Evolutionary conservation across 352 stramenopile genomes (phyloP).

Genomic region (Phytophthora constricta): DNA sequence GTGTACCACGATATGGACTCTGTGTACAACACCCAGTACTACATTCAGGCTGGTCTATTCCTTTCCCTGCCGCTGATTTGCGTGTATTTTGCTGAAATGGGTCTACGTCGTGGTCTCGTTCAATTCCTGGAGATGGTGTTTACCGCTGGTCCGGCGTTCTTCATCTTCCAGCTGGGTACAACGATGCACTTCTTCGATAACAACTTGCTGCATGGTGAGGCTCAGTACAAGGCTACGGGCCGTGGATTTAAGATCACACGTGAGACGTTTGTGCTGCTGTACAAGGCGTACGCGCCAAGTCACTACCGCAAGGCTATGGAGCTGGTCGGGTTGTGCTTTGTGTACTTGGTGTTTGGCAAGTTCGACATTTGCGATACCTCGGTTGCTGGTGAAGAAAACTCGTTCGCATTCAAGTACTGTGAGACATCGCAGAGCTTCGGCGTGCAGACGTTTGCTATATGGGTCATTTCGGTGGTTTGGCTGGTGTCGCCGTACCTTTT

Average conservation of each 20-base stretch:
- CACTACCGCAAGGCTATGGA: slow-evolving; percentile 87
- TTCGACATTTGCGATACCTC: slow-evolving; percentile 67
- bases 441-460: slow-evolving; percentile 85
- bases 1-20: slow-evolving; percentile 67
- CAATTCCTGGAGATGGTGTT: slow-evolving; percentile 85
- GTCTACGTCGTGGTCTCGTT: slow-evolving; percentile 66
- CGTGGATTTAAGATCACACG: slow-evolving; percentile 87
- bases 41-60: slow-evolving; percentile 84
- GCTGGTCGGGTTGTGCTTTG: slow-evolving; percentile 71
- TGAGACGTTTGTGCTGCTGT: slow-evolving; percentile 83
- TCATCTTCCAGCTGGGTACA: slow-evolving; percentile 84
- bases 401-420: slow-evolving; percentile 69
- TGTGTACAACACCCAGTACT: slow-evolving; percentile 87
- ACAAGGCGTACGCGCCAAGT: slow-evolving; percentile 77
- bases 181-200: slow-evolving; percentile 91
- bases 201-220: slow-evolving; percentile 80
- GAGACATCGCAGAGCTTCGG: slow-evolving; percentile 78
- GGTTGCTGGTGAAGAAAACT: slow-evolving; percentile 48
- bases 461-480: slow-evolving; percentile 78
- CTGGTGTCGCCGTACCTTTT: slow-evolving; percentile 83
- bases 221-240: slow-evolving; percentile 83
- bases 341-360: slow-evolving; percentile 77
- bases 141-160: slow-evolving; percentile 74
- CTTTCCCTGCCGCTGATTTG: slow-evolving; percentile 79
- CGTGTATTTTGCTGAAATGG: slow-evolving; percentile 86